Evolutionary conservation across 2,329 filamentous ascomycete species (phyloP), one percentile per base, ranked within the genome.

Genomic region (Aspergillus sp.): DNA sequence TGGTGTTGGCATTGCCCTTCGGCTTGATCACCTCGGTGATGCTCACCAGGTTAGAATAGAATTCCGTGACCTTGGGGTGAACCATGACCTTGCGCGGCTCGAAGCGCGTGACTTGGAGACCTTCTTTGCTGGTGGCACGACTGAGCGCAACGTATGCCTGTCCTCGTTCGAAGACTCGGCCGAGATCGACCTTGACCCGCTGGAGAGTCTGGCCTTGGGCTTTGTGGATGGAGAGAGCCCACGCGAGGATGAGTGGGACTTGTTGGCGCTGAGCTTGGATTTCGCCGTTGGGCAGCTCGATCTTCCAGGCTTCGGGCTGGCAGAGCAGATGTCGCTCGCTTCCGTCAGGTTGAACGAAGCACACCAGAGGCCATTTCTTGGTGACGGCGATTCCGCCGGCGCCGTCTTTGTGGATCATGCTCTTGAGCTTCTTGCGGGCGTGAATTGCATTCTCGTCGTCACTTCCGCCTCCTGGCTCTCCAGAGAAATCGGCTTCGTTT

Each of bases 181-280:
- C 90, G 0, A 99, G 82, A 72, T 99, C 92, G 26, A 99, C 95
- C 71, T 96, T 96, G 60, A 99, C 95, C 54, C 94, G 85, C 71
- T 96, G 92, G 26, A 97, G 80, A 36, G 94, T 98, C 75, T 98
- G 94, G 1, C 94, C 94, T 73, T 98, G 94, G 0, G 95, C 95
- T 77, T 99, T 99, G 81, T 99, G 95, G 60, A 99, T 99, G 1
- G 92, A 96, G 20, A 99, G 79, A 2, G 95, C 95, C 95, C 95
- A 99, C 0, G 95, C 95, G 31, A 99, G 82, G 63, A 99, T 98
- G 54, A 99, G 82, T 0, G 95, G 95, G 2, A 94, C 76, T 68
- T 94, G 91, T 50, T 84, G 84, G 45, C 95, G 90, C 61, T 91
- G 91, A 1, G 95, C 95, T 74, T 96, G 92, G 0, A 98, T 84